phyloP scores from a whole-genome alignment of 2,329 filamentous ascomycete species.

The Cladophialophora immunda region DNA sequence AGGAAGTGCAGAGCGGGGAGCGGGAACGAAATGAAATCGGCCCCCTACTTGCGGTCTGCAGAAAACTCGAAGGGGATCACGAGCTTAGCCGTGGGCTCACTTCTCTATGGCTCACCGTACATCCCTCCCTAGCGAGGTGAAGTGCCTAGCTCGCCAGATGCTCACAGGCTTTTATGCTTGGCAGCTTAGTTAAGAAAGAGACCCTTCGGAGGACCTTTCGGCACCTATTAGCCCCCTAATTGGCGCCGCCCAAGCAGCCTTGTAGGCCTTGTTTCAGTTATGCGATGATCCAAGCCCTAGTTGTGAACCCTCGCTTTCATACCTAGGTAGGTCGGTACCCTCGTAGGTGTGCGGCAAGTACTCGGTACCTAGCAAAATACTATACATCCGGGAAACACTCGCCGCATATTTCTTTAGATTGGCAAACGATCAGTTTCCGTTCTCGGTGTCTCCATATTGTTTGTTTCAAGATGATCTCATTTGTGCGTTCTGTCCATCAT shows the following conservation, averaged over 20 bases:
- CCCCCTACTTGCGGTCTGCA: slow-evolving; percentile 9
- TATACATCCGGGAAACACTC: no score
- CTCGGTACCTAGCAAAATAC: no score
- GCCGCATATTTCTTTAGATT: no score
- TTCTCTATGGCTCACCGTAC: neutral
- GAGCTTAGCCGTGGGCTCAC: neutral
- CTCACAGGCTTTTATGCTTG: neutral
- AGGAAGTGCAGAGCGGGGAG: slow-evolving; percentile 18
- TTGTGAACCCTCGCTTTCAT: no score
- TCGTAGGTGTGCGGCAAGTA: no score
- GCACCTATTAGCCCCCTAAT: neutral
- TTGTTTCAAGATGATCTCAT: neutral
- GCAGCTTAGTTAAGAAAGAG: slow-evolving; percentile 2
- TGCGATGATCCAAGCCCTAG: neutral
- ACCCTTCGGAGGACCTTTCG: neutral
- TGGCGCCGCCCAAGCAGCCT: neutral
- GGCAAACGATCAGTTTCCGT: neutral
- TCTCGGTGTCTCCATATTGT: neutral
- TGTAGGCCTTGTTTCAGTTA: neutral
- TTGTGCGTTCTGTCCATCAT: slow-evolving; percentile 20
- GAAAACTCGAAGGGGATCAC: slow-evolving; percentile 6
- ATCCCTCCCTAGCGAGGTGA: neutral
- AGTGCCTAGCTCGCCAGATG: neutral
- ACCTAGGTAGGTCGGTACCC: no score
- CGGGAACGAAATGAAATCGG: slow-evolving; percentile 16